Conservation (phyloP, 2,329 filamentous ascomycete genomes). For the Aciculosporium take region DNA sequence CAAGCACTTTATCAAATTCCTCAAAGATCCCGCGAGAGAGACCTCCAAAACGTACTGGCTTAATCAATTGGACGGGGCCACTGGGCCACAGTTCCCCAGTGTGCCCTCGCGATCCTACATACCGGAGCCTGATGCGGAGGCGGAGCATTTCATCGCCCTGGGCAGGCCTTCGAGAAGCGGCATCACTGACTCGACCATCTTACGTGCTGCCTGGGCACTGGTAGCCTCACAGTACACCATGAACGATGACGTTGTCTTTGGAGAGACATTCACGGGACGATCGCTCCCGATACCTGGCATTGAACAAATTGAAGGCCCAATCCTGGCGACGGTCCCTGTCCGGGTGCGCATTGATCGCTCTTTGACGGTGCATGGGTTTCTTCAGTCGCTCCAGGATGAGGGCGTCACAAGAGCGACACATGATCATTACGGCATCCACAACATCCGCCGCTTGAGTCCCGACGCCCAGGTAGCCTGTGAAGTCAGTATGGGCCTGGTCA, state of each 20-base stretch:
- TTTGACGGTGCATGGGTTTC: conserved; percentile 4
- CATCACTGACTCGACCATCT: conserved; percentile 11
- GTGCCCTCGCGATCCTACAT: conserved; percentile 2
- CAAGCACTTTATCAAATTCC: conserved; percentile 28
- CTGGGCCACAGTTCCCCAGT: conserved; percentile 6
- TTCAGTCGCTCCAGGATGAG: conserved; percentile 11
- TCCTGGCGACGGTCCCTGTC: conserved; percentile 14
- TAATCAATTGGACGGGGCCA: conserved; percentile 19
- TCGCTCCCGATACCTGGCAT: conserved; percentile 14
- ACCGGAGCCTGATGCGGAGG: conserved; percentile 4
- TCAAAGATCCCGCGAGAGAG: conserved; percentile 17
- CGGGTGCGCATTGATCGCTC: conserved; percentile 7
- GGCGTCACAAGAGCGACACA: conserved; percentile 11
- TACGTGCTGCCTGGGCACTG: conserved; percentile 18
- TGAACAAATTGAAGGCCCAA: conserved; percentile 14
- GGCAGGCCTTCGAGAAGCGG: conserved; percentile 7
- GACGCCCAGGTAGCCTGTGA: conserved; percentile 8
- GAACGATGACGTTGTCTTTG: conserved; percentile 18
- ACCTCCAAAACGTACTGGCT: conserved; percentile 24
- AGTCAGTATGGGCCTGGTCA: conserved; percentile 8
- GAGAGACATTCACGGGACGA: conserved; percentile 14
- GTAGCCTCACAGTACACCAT: conserved; percentile 22
- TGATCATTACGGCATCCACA: conserved; percentile 15
- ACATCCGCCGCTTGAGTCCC: conserved; percentile 12
- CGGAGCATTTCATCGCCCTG: neutral